Base-by-base conservation (phyloP, 108 stramenopile species). In the Seminavis robusta region DNA sequence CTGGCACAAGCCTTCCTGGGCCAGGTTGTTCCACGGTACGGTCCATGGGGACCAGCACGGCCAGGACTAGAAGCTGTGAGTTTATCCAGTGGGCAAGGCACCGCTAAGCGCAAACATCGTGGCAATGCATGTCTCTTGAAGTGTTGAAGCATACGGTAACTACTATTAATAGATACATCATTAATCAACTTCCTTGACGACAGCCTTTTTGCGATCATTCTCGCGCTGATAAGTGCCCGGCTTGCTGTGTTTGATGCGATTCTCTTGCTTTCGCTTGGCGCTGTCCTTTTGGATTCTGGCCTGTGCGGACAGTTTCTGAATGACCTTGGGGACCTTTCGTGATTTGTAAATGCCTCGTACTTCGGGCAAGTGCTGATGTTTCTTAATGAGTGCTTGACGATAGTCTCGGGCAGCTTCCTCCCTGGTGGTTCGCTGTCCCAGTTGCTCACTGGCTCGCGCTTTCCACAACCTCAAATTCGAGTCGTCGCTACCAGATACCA, bases 381-480 rank as follows among this genome's bases (percentile, higher is more conserved):
- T 88, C 47, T 87, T 62, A 10, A 95, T 71, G 60, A 98, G 74
- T 13, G 91, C 81, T 33, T 94, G 69, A 20, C 90, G 74, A 63
- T 98, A 99, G 51, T 90, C 79, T 52, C 83, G 61, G 5, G 90
- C 69, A 26, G 63, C 29, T 63, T 95, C 95, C 69, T 96, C 98
- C 13, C 97, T 73, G 2, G 82, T 52, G 19, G 86, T 79, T 36
- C 83, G 37, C 50, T 89, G 86, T 32, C 97, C 98, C 27, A 98
- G 57, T 67, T 86, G 77, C 73, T 94, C 91, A 46, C 88, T 94
- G 6, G 97, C 88, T 3, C 77, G 67, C 0, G 98, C 94, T 73
- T 98, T 98, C 98, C 98, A 99, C 28, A 99, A 63, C 13, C 99
- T 83, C 8, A 99, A 33, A 58, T 98, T 98, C 24, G 95, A 90